Evolutionary conservation across 83 land plant species (phyloP).

Genomic region (Picea abies): DNA sequence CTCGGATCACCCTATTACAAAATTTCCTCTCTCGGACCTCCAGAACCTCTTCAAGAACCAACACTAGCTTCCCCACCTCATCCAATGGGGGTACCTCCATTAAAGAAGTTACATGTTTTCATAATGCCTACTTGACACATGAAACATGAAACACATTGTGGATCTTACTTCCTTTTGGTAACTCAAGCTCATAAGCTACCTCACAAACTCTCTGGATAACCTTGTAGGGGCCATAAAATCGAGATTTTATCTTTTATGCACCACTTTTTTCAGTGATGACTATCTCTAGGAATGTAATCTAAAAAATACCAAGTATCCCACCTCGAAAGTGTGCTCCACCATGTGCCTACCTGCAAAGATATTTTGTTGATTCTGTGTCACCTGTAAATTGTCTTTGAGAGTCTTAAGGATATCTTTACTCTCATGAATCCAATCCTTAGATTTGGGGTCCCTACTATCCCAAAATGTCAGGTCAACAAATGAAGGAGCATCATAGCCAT

Average conservation of each 20-base stretch:
- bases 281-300: neutral
- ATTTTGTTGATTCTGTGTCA: neutral
- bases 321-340: neutral
- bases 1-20: too few relatives aligned
- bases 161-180: neutral
- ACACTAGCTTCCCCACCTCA: too few relatives aligned
- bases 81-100: too few relatives aligned
- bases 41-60: too few relatives aligned
- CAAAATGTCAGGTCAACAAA: neutral
- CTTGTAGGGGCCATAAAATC: neutral
- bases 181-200: neutral
- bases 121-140: too few relatives aligned
- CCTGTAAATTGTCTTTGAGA: neutral
- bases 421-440: neutral
- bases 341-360: neutral
- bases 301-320: neutral
- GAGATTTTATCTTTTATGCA: neutral
- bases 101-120: too few relatives aligned
- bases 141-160: neutral
- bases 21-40: too few relatives aligned
- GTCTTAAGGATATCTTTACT: neutral
- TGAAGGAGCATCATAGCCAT: neutral
- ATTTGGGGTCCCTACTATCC: neutral
- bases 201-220: neutral
- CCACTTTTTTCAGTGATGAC: neutral